Evolutionary conservation across 2,329 filamentous ascomycete species (phyloP).

Genomic region (Phoma sp.): DNA sequence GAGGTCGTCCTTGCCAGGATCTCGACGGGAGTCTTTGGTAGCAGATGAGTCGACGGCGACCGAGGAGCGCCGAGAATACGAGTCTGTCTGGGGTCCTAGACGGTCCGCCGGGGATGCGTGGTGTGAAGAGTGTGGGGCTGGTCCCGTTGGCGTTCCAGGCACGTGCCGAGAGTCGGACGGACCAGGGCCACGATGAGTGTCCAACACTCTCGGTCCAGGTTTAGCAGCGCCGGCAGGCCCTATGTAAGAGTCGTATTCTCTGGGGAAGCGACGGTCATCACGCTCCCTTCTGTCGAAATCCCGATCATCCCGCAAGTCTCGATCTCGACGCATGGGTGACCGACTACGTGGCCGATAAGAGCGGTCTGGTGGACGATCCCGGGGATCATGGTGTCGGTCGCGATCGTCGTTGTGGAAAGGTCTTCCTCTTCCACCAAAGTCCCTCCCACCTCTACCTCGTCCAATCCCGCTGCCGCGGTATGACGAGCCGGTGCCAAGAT

Average conservation of each 20-base stretch:
- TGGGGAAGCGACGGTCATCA: conserved; percentile 52
- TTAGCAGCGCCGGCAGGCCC: conserved; percentile 41
- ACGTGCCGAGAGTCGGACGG: conserved; percentile 39
- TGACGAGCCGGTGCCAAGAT: conserved; percentile 61
- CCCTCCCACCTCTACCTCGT: conserved; percentile 56
- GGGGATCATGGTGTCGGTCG: conserved; percentile 56
- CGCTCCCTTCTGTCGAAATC: conserved; percentile 49
- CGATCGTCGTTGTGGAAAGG: conserved; percentile 55
- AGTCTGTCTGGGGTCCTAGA: conserved; percentile 35
- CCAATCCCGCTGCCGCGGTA: conserved; percentile 60
- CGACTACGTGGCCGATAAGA: conserved; percentile 68
- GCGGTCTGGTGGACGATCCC: conserved; percentile 41
- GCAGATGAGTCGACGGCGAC: conserved; percentile 41
- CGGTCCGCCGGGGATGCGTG: conserved; percentile 44
- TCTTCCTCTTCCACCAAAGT: conserved; percentile 51
- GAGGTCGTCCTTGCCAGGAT: conserved; percentile 53
- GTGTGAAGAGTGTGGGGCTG: conserved; percentile 40
- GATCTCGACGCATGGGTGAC: conserved; percentile 62
- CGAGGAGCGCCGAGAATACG: conserved; percentile 46
- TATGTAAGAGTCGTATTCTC: conserved; percentile 54
- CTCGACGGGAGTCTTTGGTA: conserved; percentile 44
- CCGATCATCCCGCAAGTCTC: conserved; percentile 49
- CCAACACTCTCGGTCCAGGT: conserved; percentile 35
- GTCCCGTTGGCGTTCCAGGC: conserved; percentile 42
- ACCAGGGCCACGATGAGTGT: conserved; percentile 39